Evolutionary conservation across 176 grass and related monocot species (phyloP), one percentile per base, ranked within the genome.

Genomic region (Paspalum notatum): DNA sequence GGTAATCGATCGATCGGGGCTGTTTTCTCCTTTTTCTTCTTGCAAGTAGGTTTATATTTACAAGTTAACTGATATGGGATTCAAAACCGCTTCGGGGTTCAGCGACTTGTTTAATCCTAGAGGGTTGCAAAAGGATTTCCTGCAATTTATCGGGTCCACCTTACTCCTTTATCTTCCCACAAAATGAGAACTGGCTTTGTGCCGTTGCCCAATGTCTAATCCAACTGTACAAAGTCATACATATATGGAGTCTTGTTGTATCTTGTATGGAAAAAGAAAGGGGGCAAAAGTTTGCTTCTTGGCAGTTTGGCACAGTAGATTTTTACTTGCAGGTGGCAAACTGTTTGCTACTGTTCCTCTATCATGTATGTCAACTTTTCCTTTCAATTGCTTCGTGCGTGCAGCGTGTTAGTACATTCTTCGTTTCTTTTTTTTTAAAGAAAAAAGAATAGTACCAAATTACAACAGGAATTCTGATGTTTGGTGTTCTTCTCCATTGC

Each of bases 401-500:
- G 26, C 51, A 5, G 15, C 5, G 32, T 32, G 32, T 17, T 1
- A 17, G 4, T 39, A 16, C 27, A 17, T 64, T 13, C 0, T 11
- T 14, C 3, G 4, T 8, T 18, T 12, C n/a, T 11, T 37, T 43
- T 40, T 62, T 18, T 49, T 32, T 32, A 0, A 10, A 17, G 27
- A 16, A 52, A 9, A 76, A 21, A 9, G 27, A 16, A 52, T 15
- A 76, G 40, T 32, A 32, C 55, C 1, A 2, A 27, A 43, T 76
- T 14, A 12, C 40, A 62, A 26, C 57, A 43, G 21, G 37, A 27
- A 45, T 18, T 55, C 63, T 80, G n/a, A 80, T 80, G 63, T 27
- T 44, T 45, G n/a, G 32, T 68, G 44, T 55, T 26, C 53, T 68
- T 56, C 6, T 4, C 7, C 7, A 68, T 16, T 57, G 1, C 56